A percentile compares a stretch with the other conserved stretches of the same genome.
These are phyloP conservation scores for Trametes cingulata DNA, from an alignment of 768 basidiomycete species.

Conservation along the genomic window DNA sequence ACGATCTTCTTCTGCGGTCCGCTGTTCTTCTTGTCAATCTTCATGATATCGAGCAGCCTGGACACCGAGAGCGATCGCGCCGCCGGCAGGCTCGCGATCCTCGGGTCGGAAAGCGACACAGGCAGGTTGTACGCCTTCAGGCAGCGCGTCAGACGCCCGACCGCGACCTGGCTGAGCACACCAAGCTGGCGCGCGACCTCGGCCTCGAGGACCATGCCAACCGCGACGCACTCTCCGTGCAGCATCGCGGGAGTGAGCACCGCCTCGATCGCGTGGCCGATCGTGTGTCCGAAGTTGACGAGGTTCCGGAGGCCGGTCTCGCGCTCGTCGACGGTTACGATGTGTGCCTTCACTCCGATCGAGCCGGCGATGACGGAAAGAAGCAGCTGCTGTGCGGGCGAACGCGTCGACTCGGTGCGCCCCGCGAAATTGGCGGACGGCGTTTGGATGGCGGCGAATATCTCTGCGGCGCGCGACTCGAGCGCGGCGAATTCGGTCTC, in stretches of 20 bases:
- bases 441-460: conserved; percentile 81
- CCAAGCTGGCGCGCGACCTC: conserved; percentile 90
- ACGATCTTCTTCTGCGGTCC: conserved; percentile 93
- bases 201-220: conserved; percentile 97
- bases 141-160: conserved; percentile 86
- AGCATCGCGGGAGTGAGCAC: conserved; percentile 90
- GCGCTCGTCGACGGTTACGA: conserved; percentile 94
- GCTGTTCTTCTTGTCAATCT: conserved; percentile 89
- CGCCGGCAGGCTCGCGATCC: conserved; percentile 70
- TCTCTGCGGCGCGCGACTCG: conserved; percentile 83
- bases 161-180: conserved; percentile 85
- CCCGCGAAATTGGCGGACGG: conserved; percentile 61
- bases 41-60: conserved; percentile 89
- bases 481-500: conserved; percentile 85
- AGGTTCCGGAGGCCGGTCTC: conserved; percentile 97
- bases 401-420: conserved; percentile 64
- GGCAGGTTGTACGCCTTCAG: conserved; percentile 92
- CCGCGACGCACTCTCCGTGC: conserved; percentile 93
- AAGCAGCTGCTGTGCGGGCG: conserved; percentile 76
- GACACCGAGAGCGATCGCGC: conserved; percentile 76
- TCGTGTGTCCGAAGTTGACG: conserved; percentile 98
- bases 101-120: conserved; percentile 74
- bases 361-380: conserved; percentile 91
- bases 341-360: conserved; percentile 94
- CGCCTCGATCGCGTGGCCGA: conserved; percentile 98